phyloP scores from a whole-genome alignment of 2,329 filamentous ascomycete species.

The Aureobasidium musti region DNA sequence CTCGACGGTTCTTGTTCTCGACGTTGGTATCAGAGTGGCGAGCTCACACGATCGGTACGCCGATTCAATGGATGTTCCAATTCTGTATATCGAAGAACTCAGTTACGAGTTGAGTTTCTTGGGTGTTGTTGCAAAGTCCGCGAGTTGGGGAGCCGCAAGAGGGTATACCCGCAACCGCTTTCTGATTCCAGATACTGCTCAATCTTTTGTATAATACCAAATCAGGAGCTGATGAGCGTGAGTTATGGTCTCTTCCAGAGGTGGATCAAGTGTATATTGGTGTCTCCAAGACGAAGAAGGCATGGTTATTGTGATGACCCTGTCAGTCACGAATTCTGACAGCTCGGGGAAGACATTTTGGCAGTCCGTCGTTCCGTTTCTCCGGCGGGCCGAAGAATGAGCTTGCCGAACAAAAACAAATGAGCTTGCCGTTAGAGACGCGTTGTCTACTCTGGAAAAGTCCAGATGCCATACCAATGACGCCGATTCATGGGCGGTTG shows the following conservation, averaged over 20 bases:
- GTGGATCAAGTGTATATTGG: neutral
- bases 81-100: no score
- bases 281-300: neutral
- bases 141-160: neutral
- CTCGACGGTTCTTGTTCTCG: no score
- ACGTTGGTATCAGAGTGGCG: no score
- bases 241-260: neutral
- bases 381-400: neutral
- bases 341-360: neutral
- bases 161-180: no score
- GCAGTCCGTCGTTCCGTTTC: neutral
- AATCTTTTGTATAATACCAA: no score
- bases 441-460: neutral
- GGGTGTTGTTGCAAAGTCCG: neutral
- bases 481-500: neutral
- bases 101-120: neutral
- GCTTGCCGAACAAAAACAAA: neutral
- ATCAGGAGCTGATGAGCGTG: no score
- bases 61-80: no score
- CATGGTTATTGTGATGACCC: neutral
- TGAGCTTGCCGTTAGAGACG: constrained; percentile 5
- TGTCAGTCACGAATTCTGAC: neutral
- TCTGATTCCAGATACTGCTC: no score
- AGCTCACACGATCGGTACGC: no score
- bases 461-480: neutral